These are phyloP conservation scores for Colletotrichum siamense DNA, from an alignment of 2,329 filamentous ascomycete genomes.

Conservation along the genomic window DNA sequence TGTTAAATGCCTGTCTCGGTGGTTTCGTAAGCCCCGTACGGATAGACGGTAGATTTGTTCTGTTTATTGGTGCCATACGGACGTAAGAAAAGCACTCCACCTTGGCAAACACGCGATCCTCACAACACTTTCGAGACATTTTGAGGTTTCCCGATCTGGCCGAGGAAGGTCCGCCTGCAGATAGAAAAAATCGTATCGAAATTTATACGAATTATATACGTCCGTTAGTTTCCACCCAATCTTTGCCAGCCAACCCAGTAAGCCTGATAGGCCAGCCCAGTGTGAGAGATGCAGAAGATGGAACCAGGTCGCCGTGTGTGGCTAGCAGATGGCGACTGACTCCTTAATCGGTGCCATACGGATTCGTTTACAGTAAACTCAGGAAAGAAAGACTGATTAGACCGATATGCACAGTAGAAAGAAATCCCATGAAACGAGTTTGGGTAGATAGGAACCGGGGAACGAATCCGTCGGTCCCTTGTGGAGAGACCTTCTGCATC, in stretches of 20 bases:
- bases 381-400: not conserved
- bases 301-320: not conserved
- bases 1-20: conserved; percentile 3
- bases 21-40: not conserved
- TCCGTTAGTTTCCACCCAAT: not conserved
- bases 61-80: not conserved
- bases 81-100: not conserved
- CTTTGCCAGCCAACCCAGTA: not conserved
- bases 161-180: not conserved
- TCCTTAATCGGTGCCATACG: not conserved
- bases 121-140: not conserved
- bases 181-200: not conserved
- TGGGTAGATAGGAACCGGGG: not conserved
- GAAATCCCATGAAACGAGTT: not conserved
- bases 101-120: not conserved
- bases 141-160: not conserved
- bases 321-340: not conserved
- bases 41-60: not conserved
- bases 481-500: not conserved
- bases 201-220: not conserved
- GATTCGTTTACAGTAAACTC: not conserved
- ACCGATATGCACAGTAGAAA: not conserved
- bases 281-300: not conserved
- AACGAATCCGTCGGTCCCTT: not conserved
- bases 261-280: not conserved